These are phyloP conservation scores for Turnera subulata DNA, from an alignment of 345 rosid genomes.

Conservation along the genomic window DNA sequence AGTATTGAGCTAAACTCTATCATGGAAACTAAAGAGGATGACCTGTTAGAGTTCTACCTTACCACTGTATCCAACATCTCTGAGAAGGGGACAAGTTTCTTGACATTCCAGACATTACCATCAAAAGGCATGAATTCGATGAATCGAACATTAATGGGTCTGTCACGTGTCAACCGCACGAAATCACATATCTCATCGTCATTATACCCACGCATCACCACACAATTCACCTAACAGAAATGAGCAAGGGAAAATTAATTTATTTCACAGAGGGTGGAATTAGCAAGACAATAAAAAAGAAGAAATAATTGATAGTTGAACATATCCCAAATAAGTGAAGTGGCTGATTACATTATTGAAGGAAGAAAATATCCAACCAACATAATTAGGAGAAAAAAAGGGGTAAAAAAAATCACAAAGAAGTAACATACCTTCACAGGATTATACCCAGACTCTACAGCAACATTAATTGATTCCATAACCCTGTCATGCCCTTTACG, in stretches of 20 bases:
- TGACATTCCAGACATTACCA: conserved; percentile 94
- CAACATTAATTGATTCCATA: conserved; percentile 73
- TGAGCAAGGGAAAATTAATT: neutral
- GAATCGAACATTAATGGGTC: conserved; percentile 84
- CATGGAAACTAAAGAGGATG: conserved; percentile 9
- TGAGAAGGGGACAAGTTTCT: conserved; percentile 73
- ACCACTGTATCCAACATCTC: conserved; percentile 94
- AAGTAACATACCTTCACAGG: conserved; percentile 64
- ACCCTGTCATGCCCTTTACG: conserved; percentile 82
- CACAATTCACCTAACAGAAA: conserved; percentile 69
- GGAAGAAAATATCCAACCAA: neutral
- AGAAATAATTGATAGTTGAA: neutral
- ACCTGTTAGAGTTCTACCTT: conserved; percentile 52
- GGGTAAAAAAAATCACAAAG: neutral
- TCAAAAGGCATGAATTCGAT: conserved; percentile 99
- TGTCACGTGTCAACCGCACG: conserved; percentile 70
- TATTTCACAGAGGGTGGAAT: neutral
- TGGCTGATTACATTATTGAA: neutral
- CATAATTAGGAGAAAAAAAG: neutral
- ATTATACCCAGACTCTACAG: conserved; percentile 70
- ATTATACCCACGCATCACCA: conserved; percentile 90
- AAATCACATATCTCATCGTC: conserved; percentile 96
- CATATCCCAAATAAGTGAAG: neutral
- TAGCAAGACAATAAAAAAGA: neutral
- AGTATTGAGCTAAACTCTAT: no score